Conservation (phyloP, 306 rosid genomes). For the Prunus mira region DNA sequence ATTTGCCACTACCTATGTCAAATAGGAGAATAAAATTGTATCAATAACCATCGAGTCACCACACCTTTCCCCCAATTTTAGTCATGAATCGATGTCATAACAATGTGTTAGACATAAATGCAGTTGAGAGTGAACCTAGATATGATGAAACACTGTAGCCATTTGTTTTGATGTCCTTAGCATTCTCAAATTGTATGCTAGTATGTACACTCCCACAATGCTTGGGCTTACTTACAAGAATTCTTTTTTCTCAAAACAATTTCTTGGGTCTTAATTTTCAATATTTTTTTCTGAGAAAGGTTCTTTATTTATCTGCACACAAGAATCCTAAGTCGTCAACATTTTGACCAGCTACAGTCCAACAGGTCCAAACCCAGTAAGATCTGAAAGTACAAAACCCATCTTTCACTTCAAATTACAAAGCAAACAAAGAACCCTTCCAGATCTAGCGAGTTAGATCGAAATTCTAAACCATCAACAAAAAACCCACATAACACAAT, state of each 20-base stretch:
- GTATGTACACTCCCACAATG: not conserved
- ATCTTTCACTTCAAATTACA: not conserved
- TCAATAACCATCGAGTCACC: not conserved
- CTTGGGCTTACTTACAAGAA: not conserved
- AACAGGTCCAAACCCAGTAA: not conserved
- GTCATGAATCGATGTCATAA: not conserved
- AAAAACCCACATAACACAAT: not conserved
- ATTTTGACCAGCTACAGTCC: not conserved
- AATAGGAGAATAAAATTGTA: not conserved
- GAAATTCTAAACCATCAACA: not conserved
- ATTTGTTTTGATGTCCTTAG: not conserved
- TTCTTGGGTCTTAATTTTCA: not conserved
- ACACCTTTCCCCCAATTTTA: not conserved
- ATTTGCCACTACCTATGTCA: not conserved
- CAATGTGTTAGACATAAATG: not conserved
- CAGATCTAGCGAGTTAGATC: conserved; percentile 6
- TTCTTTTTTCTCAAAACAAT: not conserved
- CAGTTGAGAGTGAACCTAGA: not conserved
- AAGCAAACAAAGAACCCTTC: not conserved
- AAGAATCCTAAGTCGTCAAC: not conserved
- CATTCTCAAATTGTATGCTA: not conserved
- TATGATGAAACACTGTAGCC: not conserved
- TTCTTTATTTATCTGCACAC: not conserved
- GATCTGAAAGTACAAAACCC: not conserved
- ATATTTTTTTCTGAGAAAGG: not conserved